Conservation (phyloP, 495 filamentous ascomycete species). For the Cryomyces minteri region DNA sequence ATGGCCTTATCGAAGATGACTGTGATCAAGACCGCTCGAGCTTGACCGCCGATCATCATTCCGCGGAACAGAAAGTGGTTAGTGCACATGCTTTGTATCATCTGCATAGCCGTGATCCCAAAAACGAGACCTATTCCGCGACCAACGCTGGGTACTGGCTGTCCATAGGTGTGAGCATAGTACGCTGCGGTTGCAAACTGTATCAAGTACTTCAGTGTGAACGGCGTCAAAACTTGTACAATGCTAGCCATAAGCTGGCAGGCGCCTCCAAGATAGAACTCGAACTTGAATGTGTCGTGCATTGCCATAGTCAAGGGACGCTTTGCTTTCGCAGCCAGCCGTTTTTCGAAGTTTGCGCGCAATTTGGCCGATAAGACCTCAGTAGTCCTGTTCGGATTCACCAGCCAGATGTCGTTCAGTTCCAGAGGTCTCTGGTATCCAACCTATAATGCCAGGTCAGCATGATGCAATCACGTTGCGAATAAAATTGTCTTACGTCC, state of each 20-base stretch:
- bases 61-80: conserved; percentile 27
- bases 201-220: conserved; percentile 22
- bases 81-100: conserved; percentile 19
- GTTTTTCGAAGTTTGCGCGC: conserved; percentile 43
- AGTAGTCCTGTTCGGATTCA: conserved; percentile 64
- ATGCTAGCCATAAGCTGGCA: conserved; percentile 58
- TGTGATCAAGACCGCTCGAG: conserved; percentile 21
- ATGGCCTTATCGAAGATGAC: conserved; percentile 30
- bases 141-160: conserved; percentile 15
- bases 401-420: conserved; percentile 66
- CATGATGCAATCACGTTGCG: neutral
- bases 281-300: conserved; percentile 70
- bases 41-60: conserved; percentile 23
- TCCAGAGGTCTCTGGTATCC: conserved; percentile 79
- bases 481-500: conserved; percentile 26
- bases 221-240: conserved; percentile 54
- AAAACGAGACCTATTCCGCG: conserved; percentile 22
- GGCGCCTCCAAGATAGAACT: conserved; percentile 68
- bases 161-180: conserved; percentile 7
- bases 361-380: conserved; percentile 46
- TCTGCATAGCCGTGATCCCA: conserved; percentile 21
- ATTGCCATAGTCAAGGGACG: conserved; percentile 63
- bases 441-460: conserved; percentile 21
- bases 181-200: conserved; percentile 45
- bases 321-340: conserved; percentile 46